phyloP scores from a whole-genome alignment of 495 filamentous ascomycete species.

The Penicillium steckii region DNA sequence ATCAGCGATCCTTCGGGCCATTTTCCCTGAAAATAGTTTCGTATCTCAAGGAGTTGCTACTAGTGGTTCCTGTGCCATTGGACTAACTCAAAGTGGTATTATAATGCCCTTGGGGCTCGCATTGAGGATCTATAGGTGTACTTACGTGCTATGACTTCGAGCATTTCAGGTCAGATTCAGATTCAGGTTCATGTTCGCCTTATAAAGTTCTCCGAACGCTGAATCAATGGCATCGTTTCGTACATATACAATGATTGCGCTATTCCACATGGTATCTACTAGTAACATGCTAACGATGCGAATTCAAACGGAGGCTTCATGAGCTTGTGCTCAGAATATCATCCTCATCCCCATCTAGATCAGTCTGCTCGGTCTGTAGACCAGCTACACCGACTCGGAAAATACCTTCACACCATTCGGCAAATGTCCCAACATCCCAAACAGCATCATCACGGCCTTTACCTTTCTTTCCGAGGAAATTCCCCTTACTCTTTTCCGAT shows the following conservation, averaged over 20 bases:
- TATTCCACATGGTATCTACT: slow-evolving; percentile 25
- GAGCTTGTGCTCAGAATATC: slow-evolving; percentile 26
- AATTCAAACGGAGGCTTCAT: slow-evolving; percentile 7
- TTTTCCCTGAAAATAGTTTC: too few relatives aligned
- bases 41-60: too few relatives aligned
- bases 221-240: not conserved
- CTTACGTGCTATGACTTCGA: too few relatives aligned
- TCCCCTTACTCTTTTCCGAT: slow-evolving; percentile 43
- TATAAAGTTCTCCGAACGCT: not conserved
- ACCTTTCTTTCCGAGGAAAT: slow-evolving; percentile 52
- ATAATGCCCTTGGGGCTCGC: too few relatives aligned
- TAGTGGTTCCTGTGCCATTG: too few relatives aligned
- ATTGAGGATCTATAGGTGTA: too few relatives aligned
- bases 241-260: slow-evolving; percentile 12
- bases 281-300: slow-evolving; percentile 7
- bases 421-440: slow-evolving; percentile 65
- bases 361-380: slow-evolving; percentile 31
- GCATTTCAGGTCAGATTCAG: too few relatives aligned
- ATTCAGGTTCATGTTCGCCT: too few relatives aligned
- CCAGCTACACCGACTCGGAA: slow-evolving; percentile 53
- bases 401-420: slow-evolving; percentile 55
- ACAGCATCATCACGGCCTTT: slow-evolving; percentile 61
- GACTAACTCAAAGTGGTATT: too few relatives aligned
- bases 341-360: slow-evolving; percentile 34
- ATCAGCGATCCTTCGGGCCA: not conserved